Conservation (phyloP, 768 basidiomycete genomes). For the Mycena amicta region DNA sequence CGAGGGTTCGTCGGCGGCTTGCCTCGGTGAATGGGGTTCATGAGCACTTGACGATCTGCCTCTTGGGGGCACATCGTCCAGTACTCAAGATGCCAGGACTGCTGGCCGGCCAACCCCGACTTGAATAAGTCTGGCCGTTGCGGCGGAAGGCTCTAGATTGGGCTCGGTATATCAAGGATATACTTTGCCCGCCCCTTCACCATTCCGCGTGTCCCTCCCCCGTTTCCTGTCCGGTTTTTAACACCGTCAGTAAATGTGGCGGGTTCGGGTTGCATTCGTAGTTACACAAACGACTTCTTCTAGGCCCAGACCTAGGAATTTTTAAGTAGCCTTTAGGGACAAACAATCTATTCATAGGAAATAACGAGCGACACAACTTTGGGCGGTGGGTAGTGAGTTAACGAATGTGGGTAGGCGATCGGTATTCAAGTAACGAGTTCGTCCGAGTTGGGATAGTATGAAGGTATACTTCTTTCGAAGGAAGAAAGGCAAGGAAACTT, state of each 20-base stretch:
- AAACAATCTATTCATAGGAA: too few relatives aligned
- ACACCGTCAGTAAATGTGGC: constrained; percentile 8
- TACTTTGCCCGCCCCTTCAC: too few relatives aligned
- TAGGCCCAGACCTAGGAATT: constrained; percentile 4
- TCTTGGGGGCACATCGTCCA: neutral
- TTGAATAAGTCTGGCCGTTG: neutral
- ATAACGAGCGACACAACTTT: too few relatives aligned
- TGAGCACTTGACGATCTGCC: neutral
- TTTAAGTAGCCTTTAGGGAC: too few relatives aligned
- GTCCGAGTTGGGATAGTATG: too few relatives aligned
- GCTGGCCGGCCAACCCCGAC: neutral
- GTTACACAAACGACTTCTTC: constrained; percentile 1
- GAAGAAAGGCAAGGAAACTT: too few relatives aligned
- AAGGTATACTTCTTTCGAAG: too few relatives aligned
- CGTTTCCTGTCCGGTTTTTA: constrained; percentile 2
- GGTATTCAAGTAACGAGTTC: too few relatives aligned
- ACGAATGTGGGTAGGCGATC: too few relatives aligned
- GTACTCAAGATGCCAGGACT: neutral
- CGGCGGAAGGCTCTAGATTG: neutral
- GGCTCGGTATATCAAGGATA: neutral
- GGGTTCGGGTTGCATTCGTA: constrained; percentile 10
- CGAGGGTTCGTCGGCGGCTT: constrained; percentile 3
- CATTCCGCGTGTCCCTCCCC: constrained; percentile 1
- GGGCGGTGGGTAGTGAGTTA: too few relatives aligned
- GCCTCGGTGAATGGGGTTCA: constrained; percentile 1